phyloP scores from a whole-genome alignment of 768 basidiomycete species.

The Leccinum sublutescens region DNA sequence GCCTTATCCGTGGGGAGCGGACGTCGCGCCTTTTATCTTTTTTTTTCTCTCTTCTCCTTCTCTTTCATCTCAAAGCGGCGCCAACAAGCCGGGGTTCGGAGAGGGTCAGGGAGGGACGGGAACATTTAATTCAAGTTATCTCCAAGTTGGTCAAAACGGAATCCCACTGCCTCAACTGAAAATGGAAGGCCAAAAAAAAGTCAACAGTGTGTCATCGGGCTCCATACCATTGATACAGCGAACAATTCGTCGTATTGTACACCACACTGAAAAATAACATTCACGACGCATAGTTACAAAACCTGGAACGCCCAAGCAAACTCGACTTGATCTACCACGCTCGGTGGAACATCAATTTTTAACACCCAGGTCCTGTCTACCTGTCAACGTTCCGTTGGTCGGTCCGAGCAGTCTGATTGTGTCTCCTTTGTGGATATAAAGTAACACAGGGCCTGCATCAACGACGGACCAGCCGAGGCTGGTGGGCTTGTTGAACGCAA shows the following conservation, averaged over 20 bases:
- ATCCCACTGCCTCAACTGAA: background rate
- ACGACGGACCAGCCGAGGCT: constrained; percentile 21
- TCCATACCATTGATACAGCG: background rate
- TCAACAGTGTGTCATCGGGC: background rate
- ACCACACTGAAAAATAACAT: background rate
- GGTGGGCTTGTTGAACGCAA: constrained; percentile 40
- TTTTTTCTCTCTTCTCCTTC: background rate
- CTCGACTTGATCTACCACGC: constrained; percentile 25
- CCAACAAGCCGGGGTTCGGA: background rate
- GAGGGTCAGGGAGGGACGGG: constrained; percentile 2
- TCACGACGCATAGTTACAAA: constrained; percentile 20
- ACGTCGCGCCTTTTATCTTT: background rate
- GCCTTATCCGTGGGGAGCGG: constrained; percentile 1
- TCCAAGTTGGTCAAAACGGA: background rate
- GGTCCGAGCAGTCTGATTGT: constrained; percentile 41
- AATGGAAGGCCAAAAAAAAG: background rate
- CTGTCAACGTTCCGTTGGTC: background rate
- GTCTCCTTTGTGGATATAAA: constrained; percentile 47
- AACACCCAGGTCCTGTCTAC: constrained; percentile 21
- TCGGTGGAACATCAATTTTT: constrained; percentile 30
- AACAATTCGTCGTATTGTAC: background rate
- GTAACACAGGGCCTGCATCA: constrained; percentile 30
- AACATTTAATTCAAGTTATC: background rate
- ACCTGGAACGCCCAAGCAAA: constrained; percentile 44
- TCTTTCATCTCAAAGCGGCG: constrained; percentile 6